phyloP scores from a whole-genome alignment of 768 basidiomycete species.

The Agaricus sinodeliciosus region DNA sequence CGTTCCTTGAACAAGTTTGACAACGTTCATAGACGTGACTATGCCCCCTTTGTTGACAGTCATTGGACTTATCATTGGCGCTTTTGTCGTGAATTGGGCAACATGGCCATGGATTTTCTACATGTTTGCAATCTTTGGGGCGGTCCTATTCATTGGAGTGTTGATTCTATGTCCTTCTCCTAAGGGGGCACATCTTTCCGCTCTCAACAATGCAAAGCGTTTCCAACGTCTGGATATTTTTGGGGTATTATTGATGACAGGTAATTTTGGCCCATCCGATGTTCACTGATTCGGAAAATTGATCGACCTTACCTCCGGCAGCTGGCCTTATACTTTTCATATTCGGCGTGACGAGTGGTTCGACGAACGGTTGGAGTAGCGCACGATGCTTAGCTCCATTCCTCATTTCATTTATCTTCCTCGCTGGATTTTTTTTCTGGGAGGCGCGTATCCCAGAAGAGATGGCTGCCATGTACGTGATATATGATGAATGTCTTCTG shows the following conservation, averaged over 20 bases:
- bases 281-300: background rate
- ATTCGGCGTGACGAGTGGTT: slow-evolving; percentile 33
- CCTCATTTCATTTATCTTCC: slow-evolving; percentile 31
- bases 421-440: slow-evolving; percentile 39
- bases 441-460: slow-evolving; percentile 31
- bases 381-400: slow-evolving; percentile 36
- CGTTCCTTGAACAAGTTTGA: background rate
- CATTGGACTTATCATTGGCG: slow-evolving; percentile 33
- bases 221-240: background rate
- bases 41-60: slow-evolving; percentile 15
- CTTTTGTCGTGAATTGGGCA: slow-evolving; percentile 28
- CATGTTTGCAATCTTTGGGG: slow-evolving; percentile 12
- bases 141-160: slow-evolving; percentile 16
- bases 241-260: background rate
- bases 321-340: slow-evolving; percentile 28
- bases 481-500: background rate
- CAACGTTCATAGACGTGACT: background rate
- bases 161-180: slow-evolving; percentile 25
- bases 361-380: slow-evolving; percentile 38
- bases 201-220: background rate
- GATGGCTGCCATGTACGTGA: slow-evolving; percentile 31
- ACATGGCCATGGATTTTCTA: slow-evolving; percentile 47
- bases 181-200: background rate
- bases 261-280: background rate
- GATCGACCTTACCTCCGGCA: slow-evolving; percentile 4